Evolutionary conservation across 805 yeast genomes (phyloP).

Genomic region (Cyberlindnera bimundalis): DNA sequence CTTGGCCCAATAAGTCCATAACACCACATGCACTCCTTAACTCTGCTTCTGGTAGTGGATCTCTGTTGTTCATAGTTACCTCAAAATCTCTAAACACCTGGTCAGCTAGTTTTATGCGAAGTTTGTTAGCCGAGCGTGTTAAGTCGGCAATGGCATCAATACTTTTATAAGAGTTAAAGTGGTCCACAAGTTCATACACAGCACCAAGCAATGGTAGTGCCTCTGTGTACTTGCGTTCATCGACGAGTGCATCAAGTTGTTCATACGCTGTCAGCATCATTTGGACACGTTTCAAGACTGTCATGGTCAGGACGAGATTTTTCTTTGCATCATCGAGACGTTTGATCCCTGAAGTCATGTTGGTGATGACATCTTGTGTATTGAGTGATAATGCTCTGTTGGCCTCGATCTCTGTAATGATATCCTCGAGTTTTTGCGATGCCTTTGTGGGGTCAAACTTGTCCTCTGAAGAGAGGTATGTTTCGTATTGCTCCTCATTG

Average conservation of each 20-base stretch:
- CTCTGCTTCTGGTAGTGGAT: constrained; percentile 27
- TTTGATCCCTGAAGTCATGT: constrained; percentile 75
- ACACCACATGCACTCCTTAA: constrained; percentile 66
- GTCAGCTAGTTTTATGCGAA: constrained; percentile 60
- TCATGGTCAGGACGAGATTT: constrained; percentile 81
- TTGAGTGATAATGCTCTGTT: constrained; percentile 46
- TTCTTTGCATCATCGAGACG: constrained; percentile 76
- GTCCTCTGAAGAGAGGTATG: constrained; percentile 6
- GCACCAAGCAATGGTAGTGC: constrained; percentile 63
- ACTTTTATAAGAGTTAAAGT: constrained; percentile 77
- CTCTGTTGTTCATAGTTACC: constrained; percentile 36
- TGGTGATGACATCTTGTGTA: constrained; percentile 61
- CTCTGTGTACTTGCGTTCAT: constrained; percentile 46
- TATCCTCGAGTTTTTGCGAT: constrained; percentile 29
- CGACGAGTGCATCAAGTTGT: constrained; percentile 46
- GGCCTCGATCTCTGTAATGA: constrained; percentile 43
- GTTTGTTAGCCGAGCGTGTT: constrained; percentile 52
- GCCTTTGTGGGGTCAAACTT: constrained; percentile 17
- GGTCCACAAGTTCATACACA: constrained; percentile 65
- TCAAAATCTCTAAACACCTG: constrained; percentile 76
- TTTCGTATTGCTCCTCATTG: constrained; percentile 27
- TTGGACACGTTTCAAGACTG: constrained; percentile 79
- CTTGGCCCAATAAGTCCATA: constrained; percentile 58
- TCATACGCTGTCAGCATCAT: constrained; percentile 78
- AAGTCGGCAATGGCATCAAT: constrained; percentile 74